Percentiles rank a stretch among this genome's conserved stretches.
Conservation (phyloP, 164 flowering plant species). For the Magnolia sinica region DNA sequence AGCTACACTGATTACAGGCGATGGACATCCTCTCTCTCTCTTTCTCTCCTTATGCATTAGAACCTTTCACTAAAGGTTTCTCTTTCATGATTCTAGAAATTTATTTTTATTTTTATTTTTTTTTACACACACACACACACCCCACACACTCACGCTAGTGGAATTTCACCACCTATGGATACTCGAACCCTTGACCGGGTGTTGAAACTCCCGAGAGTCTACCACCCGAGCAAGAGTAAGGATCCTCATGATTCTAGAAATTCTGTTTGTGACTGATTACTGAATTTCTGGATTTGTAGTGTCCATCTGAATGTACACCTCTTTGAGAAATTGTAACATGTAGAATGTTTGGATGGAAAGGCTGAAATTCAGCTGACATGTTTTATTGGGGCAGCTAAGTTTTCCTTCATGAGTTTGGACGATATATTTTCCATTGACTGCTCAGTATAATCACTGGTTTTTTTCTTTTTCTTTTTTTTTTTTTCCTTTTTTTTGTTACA, state of each 20-base stretch:
- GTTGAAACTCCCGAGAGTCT: no score
- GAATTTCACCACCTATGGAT: no score
- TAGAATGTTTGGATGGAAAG: not conserved
- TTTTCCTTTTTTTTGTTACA: not conserved
- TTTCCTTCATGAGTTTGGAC: not conserved
- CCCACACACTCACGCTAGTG: no score
- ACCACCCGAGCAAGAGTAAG: no score
- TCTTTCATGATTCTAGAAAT: no score
- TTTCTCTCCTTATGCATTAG: not conserved
- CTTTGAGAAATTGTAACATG: not conserved
- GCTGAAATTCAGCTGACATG: not conserved
- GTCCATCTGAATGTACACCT: no score
- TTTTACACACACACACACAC: no score
- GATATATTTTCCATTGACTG: not conserved
- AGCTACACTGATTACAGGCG: no score
- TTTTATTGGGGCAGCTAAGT: not conserved
- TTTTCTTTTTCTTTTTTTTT: not conserved
- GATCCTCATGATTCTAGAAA: no score
- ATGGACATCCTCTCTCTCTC: not conserved
- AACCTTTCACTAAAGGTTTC: not conserved
- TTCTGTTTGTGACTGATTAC: not conserved
- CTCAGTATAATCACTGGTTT: not conserved
- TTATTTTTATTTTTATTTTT: no score
- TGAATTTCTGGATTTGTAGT: not conserved
- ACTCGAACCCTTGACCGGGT: no score